Conservation (phyloP, 495 filamentous ascomycete species). For the Entonaema liquescens region DNA sequence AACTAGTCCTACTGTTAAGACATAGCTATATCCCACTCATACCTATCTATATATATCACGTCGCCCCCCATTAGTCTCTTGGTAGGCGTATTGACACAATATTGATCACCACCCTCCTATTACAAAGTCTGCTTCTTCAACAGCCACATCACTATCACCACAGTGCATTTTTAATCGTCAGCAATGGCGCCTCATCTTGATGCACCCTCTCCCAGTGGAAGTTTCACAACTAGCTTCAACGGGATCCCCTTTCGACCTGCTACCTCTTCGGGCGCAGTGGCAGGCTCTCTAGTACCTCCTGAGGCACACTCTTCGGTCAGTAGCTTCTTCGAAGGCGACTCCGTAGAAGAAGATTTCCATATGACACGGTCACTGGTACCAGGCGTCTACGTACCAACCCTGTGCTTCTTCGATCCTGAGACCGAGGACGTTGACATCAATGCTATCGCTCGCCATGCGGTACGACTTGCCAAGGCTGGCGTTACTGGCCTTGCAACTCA, state of each 20-base stretch:
- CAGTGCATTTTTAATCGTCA: not conserved
- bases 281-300: slow-evolving; percentile 37
- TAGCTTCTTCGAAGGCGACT: slow-evolving; percentile 55
- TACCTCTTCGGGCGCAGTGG: slow-evolving; percentile 48
- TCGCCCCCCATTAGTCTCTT: slow-evolving; percentile 2
- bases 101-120: not conserved
- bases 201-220: slow-evolving; percentile 58
- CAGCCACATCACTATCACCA: not conserved
- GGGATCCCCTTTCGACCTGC: slow-evolving; percentile 50
- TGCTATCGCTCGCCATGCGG: slow-evolving; percentile 77
- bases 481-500: slow-evolving; percentile 84
- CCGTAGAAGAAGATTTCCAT: slow-evolving; percentile 53
- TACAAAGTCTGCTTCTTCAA: not conserved
- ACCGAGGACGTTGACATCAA: slow-evolving; percentile 80
- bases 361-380: slow-evolving; percentile 70
- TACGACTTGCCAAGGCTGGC: slow-evolving; percentile 82
- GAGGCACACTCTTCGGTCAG: slow-evolving; percentile 52
- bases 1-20: not conserved
- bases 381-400: slow-evolving; percentile 85
- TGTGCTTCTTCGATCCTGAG: slow-evolving; percentile 83
- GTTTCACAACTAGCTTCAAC: slow-evolving; percentile 57
- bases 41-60: slow-evolving; percentile 19
- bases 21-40: slow-evolving; percentile 9
- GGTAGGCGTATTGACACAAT: not conserved
- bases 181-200: slow-evolving; percentile 63